Base-by-base conservation (phyloP, 1,284 basidiomycete genomes). In the Tylopilus orsonianus region DNA sequence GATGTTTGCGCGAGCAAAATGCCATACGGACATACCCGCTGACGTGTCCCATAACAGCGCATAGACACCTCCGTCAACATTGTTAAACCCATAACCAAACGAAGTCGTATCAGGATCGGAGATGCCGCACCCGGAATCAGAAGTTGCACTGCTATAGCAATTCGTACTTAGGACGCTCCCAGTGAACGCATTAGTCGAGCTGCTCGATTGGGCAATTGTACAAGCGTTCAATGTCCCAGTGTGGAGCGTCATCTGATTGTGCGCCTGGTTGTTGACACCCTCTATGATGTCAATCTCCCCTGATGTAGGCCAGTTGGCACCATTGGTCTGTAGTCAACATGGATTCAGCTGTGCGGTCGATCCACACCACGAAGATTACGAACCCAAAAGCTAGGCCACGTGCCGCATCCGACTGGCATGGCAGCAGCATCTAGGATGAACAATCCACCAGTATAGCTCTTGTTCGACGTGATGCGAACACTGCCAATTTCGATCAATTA, bases 321-420 rank as follows among this genome's bases (percentile, higher is more conserved):
- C 84, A 30, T 75, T 71, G 9, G 72, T 74, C 73, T 57, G 39
- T 16, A 20, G 19, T 23, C 34, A 27, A 26, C 9, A 35, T 3
- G 9, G 10, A n/a, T 20, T 56, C 29, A 49, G 43, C 24, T 8
- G 43, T 7, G 19, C 4, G 3, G 2, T 32, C 26, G 5, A 14
- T 9, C 8, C 12, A 37, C 26, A 36, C 5, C n/a, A 38, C 54
- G 32, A 12, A 42, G 20, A 34, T 29, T 10, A 71, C 79, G 67
- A 76, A 90, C 20, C 90, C 90, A 43, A 18, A 66, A 66, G 23
- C 59, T 63, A 9, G 90, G 90, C 90, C 90, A 93, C 35, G 85
- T 79, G 37, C 80, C 79, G 65, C 88, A 91, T 0, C 90, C 90
- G 58, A 80, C 78, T 2, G 91, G 89, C 83, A 90, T 90, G 14